Evolutionary conservation across 2,329 filamentous ascomycete genomes (phyloP), one percentile per base, ranked within the genome.

Genomic region (Colletotrichum sp.): DNA sequence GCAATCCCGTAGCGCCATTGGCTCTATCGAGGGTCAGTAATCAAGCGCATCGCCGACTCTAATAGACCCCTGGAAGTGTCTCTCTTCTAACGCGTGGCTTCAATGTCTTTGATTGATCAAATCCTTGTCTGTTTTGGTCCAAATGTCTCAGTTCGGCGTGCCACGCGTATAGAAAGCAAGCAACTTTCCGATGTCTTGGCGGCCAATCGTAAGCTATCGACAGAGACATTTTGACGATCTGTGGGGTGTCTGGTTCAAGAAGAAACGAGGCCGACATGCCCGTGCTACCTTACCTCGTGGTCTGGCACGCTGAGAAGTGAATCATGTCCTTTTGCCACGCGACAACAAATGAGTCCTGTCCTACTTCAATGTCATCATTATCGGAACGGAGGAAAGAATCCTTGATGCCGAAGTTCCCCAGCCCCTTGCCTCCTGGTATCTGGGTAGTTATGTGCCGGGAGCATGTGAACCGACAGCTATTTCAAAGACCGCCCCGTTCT

Each of bases 261-360:
- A 73, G 61, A 66, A 62, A 65, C 36, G 59, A 62, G 27, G n/a
- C n/a, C 29, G 29, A 58, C 34, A 38, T 66, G 62, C 38, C 33
- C 24, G 71, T 73, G 62, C 55, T 16, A 73, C 68, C 34, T 66
- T 29, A 34, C 71, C 71, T 73, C 71, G 71, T 73, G 71, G 71
- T 71, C 62, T 73, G 71, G 71, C 68, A 71, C 55, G 61, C 71
- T 71, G 71, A 21, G 38, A 66, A 29, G 61, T 73, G 68, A 63
- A 55, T 58, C 67, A 71, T 24, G 51, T 43, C 62, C 55, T 64
- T 71, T 70, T 59, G 71, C 71, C 71, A 73, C 71, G 71, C 71
- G 71, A 66, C 59, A 55, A 70, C 43, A 43, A 38, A 43, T 55
- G 43, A 29, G 31, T 33, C 38, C 59, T 55, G 61, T 62, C 54